These are phyloP conservation scores for Morella rubra DNA, from an alignment of 306 rosid species.

Conservation along the genomic window DNA sequence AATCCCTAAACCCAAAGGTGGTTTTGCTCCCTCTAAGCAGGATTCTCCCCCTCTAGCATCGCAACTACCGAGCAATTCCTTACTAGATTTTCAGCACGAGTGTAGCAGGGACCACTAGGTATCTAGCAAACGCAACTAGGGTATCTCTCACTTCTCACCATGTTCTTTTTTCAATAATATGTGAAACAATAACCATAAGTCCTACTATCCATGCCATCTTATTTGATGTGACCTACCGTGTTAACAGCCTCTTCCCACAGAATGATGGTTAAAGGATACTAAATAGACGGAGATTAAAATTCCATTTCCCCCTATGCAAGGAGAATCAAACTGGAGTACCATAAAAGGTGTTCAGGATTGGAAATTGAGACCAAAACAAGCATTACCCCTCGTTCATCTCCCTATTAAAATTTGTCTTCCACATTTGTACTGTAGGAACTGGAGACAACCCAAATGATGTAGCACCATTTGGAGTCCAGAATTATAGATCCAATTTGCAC, in stretches of 20 bases:
- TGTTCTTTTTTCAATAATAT: not conserved
- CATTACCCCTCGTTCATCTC: not conserved
- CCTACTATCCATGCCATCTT: not conserved
- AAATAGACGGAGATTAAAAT: not conserved
- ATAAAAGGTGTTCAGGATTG: not conserved
- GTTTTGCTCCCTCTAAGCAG: not conserved
- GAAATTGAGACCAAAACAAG: not conserved
- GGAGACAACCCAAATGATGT: constrained; percentile 4
- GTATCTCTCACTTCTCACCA: not conserved
- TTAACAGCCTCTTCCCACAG: not conserved
- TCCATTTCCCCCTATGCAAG: not conserved
- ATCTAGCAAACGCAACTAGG: not conserved
- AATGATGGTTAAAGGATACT: not conserved
- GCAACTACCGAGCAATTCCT: not conserved
- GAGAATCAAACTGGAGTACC: not conserved
- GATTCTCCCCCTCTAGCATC: not conserved
- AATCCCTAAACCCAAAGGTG: not conserved
- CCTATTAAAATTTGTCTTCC: not conserved
- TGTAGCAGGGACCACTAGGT: not conserved
- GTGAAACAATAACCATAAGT: not conserved
- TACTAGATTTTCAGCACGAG: not conserved
- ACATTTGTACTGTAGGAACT: not conserved
- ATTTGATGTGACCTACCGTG: no score
- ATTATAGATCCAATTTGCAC: not conserved
- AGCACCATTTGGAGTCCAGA: not conserved